These are phyloP conservation scores for Lactarius pseudohatsudake DNA, from an alignment of 768 basidiomycete species.

Conservation along the genomic window DNA sequence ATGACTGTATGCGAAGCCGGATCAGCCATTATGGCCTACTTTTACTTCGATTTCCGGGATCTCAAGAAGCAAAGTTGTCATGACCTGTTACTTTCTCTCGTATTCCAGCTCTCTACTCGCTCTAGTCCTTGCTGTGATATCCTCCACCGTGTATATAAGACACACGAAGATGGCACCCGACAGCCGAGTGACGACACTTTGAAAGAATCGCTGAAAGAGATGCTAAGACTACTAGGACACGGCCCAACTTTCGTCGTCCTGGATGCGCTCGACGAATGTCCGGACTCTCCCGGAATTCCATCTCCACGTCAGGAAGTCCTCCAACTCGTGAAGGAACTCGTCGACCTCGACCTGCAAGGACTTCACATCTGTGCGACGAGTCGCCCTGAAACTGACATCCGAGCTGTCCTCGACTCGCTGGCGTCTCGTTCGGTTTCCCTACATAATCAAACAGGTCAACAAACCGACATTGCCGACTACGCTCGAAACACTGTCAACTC, in stretches of 20 bases:
- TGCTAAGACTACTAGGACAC: background rate
- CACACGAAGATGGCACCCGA: too few species aligned
- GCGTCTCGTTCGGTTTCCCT: background rate
- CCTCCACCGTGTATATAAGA: too few species aligned
- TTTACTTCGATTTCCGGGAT: background rate
- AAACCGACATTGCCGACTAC: background rate
- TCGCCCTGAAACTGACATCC: background rate
- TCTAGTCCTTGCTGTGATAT: background rate
- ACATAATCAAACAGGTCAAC: background rate
- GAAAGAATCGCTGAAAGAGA: background rate
- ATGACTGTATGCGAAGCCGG: background rate
- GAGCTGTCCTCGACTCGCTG: background rate
- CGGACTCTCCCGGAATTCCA: background rate
- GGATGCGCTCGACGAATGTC: conserved; percentile 1
- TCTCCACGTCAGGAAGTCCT: background rate
- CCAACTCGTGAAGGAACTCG: background rate
- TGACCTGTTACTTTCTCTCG: background rate
- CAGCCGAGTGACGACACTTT: background rate
- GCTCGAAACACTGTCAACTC: background rate
- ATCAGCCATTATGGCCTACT: background rate
- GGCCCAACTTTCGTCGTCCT: background rate
- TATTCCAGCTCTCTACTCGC: background rate
- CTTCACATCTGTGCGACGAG: background rate
- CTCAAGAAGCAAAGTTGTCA: background rate
- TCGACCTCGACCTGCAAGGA: background rate